Base-by-base conservation (phyloP, 2,329 filamentous ascomycete species). In the Calonectria pseudoreteaudii region DNA sequence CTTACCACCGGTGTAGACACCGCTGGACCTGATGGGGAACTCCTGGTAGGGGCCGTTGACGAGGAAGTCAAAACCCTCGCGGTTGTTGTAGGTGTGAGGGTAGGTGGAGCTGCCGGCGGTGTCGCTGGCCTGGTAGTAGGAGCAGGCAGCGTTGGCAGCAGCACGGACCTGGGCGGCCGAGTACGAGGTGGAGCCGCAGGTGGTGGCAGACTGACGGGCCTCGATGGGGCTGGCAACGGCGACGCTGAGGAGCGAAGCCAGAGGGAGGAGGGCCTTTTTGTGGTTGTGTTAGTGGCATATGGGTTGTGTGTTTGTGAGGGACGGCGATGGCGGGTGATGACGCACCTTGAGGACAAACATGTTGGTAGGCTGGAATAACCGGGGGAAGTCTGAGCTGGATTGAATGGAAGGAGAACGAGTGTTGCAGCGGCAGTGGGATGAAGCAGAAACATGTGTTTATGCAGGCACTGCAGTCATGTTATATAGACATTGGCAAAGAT, bases 31-130 rank as follows among this genome's bases (percentile, higher is more conserved):
- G 66, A 86, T 84, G 67, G 85, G 85, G 73, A 86, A 86, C 79
- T 86, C 85, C 71, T 85, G 82, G 79, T 82, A 86, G 4, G 85
- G 84, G 0, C 82, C 82, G 18, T 44, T n/a, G 34, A 79, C 74
- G n/a, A 75, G 52, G 58, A 86, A 86, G 65, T 77, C 66, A 41
- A 86, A 85, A 38, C 81, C 84, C 79, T 86, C 85, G 41, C 75
- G 78, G 83, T 86, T 84, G 79, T 83, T 83, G 80, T 83, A 86
- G 38, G 74, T 77, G 77, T 86, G 85, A n/a, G 85, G 85, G 72
- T 86, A 86, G 3, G 70, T 79, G 9, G 82, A 83, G 74, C 75
- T 76, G 26, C 83, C 83, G 20, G 80, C 79, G 1, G 72, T 79
- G 26, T 72, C 73, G n/a, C 69, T 77, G 18, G 66, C 60, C 52